Percentiles rank a stretch among this genome's conserved stretches.
phyloP scores from a whole-genome alignment of 208 protist genomes.

The Acanthamoeba triangularis region DNA sequence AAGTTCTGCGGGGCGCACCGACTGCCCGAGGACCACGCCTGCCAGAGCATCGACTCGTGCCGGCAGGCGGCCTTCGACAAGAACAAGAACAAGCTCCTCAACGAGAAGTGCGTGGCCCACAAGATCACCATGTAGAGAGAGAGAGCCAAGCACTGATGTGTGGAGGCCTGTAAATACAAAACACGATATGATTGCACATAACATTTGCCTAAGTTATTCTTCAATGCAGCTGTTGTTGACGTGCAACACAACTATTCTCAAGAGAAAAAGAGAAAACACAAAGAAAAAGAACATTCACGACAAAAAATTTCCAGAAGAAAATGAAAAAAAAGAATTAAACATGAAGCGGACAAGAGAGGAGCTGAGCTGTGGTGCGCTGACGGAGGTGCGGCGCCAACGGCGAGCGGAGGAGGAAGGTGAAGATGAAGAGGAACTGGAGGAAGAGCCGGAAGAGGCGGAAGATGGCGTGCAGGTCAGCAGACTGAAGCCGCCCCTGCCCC shows the following conservation, averaged over 20 bases:
- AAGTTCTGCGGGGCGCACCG: slow-evolving; percentile 86
- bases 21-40: slow-evolving; percentile 86
- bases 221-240: no score
- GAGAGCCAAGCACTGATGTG: background rate
- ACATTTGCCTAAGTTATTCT: background rate
- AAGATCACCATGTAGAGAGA: background rate
- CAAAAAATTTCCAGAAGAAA: background rate
- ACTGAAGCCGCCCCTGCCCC: background rate
- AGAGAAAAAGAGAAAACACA: no score
- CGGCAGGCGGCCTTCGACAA: slow-evolving; percentile 79
- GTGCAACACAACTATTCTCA: no score
- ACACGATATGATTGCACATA: background rate
- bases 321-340: background rate
- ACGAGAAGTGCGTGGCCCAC: slow-evolving; percentile 81
- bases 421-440: background rate
- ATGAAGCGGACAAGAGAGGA: slow-evolving; percentile 45
- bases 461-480: slow-evolving; percentile 1
- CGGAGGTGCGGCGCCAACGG: background rate
- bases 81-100: slow-evolving; percentile 82
- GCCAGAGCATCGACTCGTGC: slow-evolving; percentile 81
- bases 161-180: background rate
- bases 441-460: background rate
- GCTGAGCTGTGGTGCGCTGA: background rate
- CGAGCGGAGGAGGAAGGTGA: background rate
- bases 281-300: no score